Evolutionary conservation across 2,329 filamentous ascomycete species (phyloP), one percentile per base, ranked within the genome.

Genomic region (Rugonectria rugulosa): DNA sequence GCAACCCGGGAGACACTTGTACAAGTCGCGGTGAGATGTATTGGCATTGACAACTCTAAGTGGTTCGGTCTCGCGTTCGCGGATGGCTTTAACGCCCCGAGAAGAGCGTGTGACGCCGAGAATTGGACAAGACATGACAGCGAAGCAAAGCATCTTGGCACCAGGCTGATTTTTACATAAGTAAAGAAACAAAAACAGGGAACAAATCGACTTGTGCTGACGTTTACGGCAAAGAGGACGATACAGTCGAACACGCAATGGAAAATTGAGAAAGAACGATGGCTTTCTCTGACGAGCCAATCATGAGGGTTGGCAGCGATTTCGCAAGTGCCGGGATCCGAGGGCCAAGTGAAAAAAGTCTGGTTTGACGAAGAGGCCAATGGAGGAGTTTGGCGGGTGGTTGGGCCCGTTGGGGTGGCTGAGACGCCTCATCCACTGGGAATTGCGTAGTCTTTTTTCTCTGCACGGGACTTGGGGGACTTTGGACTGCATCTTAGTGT

Each of bases 291-390:
- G 7, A 27, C 11, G 19, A 15, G 11, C 36, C 36, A 41, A 47
- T 36, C n/a, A 45, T 15, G 31, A 2, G n/a, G 14, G 32, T 26
- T 20, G 24, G 32, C 32, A 14, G 27, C 15, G 8, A 17, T 15
- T n/a, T 31, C 10, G 15, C 24, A 31, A n/a, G 26, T 55, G 45
- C 45, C 52, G 45, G 45, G 20, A 45, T 41, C 52, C 52, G 52
- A 50, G 34, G 34, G 45, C 52, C 52, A 44, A 55, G n/a, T n/a
- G n/a, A n/a, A n/a, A n/a, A n/a, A n/a, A n/a, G 45, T n/a, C 36
- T 21, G 45, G 34, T 12, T 20, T 40, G 6, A 48, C 38, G 45
- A 44, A 17, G 12, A 26, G 15, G 20, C 38, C 31, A 49, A 44
- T 49, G 29, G 11, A 15, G n/a, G 14, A 6, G 12, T 32, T 27